phyloP scores from a whole-genome alignment of 2,329 filamentous ascomycete genomes.

The Furcasterigmium sp. region DNA sequence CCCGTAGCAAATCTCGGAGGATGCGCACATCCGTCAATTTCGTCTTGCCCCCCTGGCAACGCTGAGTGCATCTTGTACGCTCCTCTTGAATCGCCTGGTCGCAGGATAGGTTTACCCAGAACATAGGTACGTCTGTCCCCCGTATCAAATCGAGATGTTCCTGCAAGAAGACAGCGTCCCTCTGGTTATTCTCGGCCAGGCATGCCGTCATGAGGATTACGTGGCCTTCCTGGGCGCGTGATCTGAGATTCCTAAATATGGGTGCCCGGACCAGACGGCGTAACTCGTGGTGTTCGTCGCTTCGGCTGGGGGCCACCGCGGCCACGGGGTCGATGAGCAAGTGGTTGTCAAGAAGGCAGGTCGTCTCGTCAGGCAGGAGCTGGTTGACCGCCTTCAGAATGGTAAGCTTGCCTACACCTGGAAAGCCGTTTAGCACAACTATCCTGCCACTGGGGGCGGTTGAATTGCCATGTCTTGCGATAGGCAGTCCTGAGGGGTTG shows the following conservation, averaged over 20 bases:
- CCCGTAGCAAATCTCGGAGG: background rate
- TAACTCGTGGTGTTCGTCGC: slow-evolving; percentile 13
- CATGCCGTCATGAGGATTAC: slow-evolving; percentile 10
- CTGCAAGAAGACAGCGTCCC: slow-evolving; percentile 6
- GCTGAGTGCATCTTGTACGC: slow-evolving; percentile 4
- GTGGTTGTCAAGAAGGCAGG: slow-evolving; percentile 7
- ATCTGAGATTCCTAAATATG: slow-evolving; percentile 9
- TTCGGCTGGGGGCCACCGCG: slow-evolving; percentile 6
- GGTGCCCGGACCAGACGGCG: slow-evolving; percentile 10
- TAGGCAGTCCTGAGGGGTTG: too few species aligned
- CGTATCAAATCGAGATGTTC: slow-evolving; percentile 12
- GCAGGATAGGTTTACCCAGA: slow-evolving; percentile 12
- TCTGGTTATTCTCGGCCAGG: slow-evolving; percentile 2
- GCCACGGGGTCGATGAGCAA: background rate
- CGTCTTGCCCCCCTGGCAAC: slow-evolving; percentile 2
- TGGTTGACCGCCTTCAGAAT: slow-evolving; percentile 10
- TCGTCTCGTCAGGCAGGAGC: slow-evolving; percentile 3
- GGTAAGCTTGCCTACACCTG: slow-evolving; percentile 15
- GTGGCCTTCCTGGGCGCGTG: slow-evolving; percentile 6
- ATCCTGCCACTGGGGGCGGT: background rate
- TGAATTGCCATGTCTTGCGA: too few species aligned
- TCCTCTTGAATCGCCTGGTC: slow-evolving; percentile 4
- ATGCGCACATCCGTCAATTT: slow-evolving; percentile 7
- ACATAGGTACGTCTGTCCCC: background rate
- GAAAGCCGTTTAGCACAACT: slow-evolving; percentile 16